Conservation (phyloP, 139 green algal species). For the Chlamydomonas sphaeroides region DNA sequence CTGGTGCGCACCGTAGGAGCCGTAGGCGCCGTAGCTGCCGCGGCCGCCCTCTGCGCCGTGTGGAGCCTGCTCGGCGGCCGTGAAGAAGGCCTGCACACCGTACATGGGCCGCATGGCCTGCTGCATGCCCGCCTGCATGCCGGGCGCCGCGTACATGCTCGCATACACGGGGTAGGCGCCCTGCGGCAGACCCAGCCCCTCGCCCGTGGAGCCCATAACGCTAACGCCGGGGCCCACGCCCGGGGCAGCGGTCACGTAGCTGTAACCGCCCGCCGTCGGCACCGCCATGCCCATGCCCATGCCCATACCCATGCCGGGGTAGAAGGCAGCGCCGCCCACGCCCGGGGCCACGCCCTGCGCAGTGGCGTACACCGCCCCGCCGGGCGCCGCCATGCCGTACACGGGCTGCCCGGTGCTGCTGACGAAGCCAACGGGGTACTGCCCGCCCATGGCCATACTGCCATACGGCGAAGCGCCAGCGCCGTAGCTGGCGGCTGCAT, state of each 20-base stretch:
- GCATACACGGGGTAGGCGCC: constrained; percentile 21
- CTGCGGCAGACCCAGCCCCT: not conserved
- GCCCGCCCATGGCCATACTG: not conserved
- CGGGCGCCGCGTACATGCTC: constrained; percentile 12
- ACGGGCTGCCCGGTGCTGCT: constrained; percentile 6
- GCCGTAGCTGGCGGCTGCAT: not conserved
- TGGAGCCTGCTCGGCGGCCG: not conserved
- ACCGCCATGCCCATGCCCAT: constrained; percentile 13
- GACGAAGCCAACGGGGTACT: constrained; percentile 29
- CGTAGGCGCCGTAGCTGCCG: no score
- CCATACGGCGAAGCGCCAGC: not conserved
- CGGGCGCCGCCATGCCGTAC: constrained; percentile 10
- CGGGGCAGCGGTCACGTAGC: constrained; percentile 1
- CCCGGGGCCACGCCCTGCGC: not conserved
- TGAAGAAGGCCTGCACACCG: constrained; percentile 14
- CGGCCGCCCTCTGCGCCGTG: no score
- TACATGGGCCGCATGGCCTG: constrained; percentile 26
- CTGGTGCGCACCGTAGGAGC: constrained; percentile 2
- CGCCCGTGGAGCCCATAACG: not conserved
- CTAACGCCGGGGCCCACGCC: not conserved
- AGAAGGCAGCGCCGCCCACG: constrained; percentile 10
- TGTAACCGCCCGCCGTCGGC: not conserved
- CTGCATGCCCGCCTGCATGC: not conserved
- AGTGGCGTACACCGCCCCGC: constrained; percentile 24
- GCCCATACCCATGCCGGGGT: constrained; percentile 8